Base-by-base conservation (phyloP, 2,329 filamentous ascomycete genomes). In the Epichloe sibirici region DNA sequence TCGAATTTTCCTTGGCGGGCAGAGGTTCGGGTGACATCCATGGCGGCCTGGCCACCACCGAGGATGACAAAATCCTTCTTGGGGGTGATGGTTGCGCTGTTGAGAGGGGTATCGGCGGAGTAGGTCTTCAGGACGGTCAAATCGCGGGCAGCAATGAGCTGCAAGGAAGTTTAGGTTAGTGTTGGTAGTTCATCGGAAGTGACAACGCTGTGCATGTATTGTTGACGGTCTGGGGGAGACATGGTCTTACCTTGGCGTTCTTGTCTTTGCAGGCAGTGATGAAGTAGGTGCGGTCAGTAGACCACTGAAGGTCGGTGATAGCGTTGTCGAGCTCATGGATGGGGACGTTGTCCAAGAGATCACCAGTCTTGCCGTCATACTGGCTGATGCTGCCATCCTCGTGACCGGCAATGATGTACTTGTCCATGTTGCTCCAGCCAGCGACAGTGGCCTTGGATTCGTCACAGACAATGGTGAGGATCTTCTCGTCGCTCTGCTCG, bases 201-300 rank as follows among this genome's bases (percentile, higher is more conserved):
- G 31, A 4, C 8, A 31, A 31, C 3, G 31, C 9, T 31, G 3
- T 4, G 31, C 31, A 31, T 31, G 9, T 31, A 31, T 31, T 31
- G 9, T 31, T 31, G 31, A 11, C 31, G 8, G 3, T 8, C 31
- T 31, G 31, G 3, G 3, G 31, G 28, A 3, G 31, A 28, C 48
- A 13, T 15, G 21, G 28, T 53, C 69, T 38, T 75, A 88, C 85
- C 80, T 95, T 95, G 60, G 93, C 86, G 46, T 87, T 86, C 81
- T 98, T 98, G 79, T 98, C 93, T 77, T 96, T 97, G 66, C 86
- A 93, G 54, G 93, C 86, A 54, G 93, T 98, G 75, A 98, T 93
- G 76, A 97, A 97, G 76, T 96, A 96, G 64, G 90, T 95, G 63
- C 91, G 83, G 76, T 98, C 93, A 51, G 82, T 71, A 52, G 89